phyloP scores from a whole-genome alignment of 2,329 filamentous ascomycete species.

The Pseudogymnoascus sp. region DNA sequence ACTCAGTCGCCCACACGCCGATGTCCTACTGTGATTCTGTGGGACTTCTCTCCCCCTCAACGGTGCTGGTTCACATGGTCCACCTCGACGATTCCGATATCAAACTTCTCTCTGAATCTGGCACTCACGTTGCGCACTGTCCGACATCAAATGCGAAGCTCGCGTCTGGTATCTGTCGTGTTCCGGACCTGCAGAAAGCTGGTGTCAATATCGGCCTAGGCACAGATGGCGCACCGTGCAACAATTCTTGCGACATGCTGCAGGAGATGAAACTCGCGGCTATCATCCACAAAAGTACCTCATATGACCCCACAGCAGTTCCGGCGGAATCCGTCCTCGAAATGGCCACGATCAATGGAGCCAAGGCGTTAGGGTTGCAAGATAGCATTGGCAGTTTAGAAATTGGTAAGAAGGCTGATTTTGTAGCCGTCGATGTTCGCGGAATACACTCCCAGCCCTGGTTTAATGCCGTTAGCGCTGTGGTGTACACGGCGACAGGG shows the following conservation, averaged over 20 bases:
- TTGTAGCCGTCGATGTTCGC: constrained; percentile 29
- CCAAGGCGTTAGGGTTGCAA: constrained; percentile 37
- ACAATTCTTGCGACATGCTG: constrained; percentile 41
- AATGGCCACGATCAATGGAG: constrained; percentile 43
- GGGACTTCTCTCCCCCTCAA: constrained; percentile 31
- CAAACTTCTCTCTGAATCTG: constrained; percentile 30
- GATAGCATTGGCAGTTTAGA: constrained; percentile 33
- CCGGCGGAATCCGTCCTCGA: constrained; percentile 37
- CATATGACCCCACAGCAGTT: constrained; percentile 34
- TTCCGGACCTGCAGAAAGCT: constrained; percentile 35
- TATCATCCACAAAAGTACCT: constrained; percentile 37
- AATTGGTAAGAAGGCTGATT: constrained; percentile 37
- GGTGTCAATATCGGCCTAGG: constrained; percentile 41
- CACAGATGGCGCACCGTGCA: constrained; percentile 44
- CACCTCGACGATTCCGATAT: constrained; percentile 39
- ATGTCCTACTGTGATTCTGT: constrained; percentile 34
- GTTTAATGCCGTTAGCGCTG: constrained; percentile 29
- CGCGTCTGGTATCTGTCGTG: constrained; percentile 39
- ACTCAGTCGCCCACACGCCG: constrained; percentile 28
- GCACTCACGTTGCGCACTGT: constrained; percentile 41
- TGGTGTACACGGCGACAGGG: constrained; percentile 37
- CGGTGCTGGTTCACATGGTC: constrained; percentile 43
- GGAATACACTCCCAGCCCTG: constrained; percentile 16
- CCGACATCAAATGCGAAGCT: constrained; percentile 44
- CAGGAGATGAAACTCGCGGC: constrained; percentile 44